Conservation (phyloP, 768 basidiomycete genomes). For the Suillus americanus region DNA sequence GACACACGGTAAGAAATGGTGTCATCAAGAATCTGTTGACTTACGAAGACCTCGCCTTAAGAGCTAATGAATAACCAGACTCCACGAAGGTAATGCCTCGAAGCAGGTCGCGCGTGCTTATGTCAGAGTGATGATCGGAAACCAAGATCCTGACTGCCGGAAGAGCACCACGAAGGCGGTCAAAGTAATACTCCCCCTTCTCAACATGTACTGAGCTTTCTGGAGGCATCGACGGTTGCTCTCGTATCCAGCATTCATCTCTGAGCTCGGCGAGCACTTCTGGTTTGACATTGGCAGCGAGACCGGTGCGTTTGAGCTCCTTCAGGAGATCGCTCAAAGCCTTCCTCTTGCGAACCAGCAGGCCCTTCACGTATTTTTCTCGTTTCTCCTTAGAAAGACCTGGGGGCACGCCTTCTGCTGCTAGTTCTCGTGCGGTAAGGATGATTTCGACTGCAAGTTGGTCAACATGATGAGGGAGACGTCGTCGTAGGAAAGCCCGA, state of each 20-base stretch:
- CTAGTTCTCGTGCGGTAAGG: constrained; percentile 55
- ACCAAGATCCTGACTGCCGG: constrained; percentile 64
- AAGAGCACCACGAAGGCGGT: constrained; percentile 61
- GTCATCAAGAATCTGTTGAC: constrained; percentile 24
- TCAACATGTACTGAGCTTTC: constrained; percentile 25
- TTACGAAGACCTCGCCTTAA: constrained; percentile 65
- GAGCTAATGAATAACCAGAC: constrained; percentile 67
- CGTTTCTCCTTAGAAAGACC: constrained; percentile 47
- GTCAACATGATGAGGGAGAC: constrained; percentile 46
- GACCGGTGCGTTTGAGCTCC: constrained; percentile 78
- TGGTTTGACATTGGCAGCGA: constrained; percentile 70
- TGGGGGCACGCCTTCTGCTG: constrained; percentile 41
- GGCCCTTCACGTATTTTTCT: constrained; percentile 65
- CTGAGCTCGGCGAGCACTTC: constrained; percentile 58
- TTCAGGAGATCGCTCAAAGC: constrained; percentile 91
- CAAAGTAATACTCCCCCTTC: constrained; percentile 64
- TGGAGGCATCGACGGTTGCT: constrained; percentile 49
- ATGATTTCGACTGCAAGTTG: constrained; percentile 65
- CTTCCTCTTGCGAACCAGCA: constrained; percentile 81
- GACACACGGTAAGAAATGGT: constrained; percentile 15
- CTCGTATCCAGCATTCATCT: constrained; percentile 61
- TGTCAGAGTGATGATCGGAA: constrained; percentile 72
- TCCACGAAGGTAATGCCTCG: constrained; percentile 78
- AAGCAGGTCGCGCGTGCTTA: constrained; percentile 85
- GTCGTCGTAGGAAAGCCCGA: constrained; percentile 39